Evolutionary conservation across 1,284 basidiomycete genomes (phyloP), one percentile per base, ranked within the genome.

Genomic region (Irpex sp.): DNA sequence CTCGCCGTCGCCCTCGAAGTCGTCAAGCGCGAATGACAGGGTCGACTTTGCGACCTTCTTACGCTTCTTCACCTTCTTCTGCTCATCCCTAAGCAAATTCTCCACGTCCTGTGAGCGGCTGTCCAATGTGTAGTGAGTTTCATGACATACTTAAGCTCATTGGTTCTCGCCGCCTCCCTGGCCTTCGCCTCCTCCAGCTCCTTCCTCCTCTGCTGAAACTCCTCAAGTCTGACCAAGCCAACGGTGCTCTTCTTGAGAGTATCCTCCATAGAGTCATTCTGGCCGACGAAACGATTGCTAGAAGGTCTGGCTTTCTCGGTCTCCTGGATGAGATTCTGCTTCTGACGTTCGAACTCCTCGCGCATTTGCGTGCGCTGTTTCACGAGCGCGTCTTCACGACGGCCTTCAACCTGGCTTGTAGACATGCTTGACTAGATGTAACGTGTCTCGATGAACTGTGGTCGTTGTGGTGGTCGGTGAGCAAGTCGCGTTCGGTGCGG

Each of bases 181-280:
- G 93, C 88, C 74, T 96, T 96, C 56, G 91, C 89, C 75, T 99
- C 97, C 73, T 98, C 96, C 3, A 99, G 78, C 70, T 93, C 93
- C 69, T 94, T 93, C 63, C 94, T 82, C 69, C 85, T 88, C 75
- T 93, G 89, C 74, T 94, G 92, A 70, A 99, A 99, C 57, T 98
- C 97, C 71, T 97, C 92, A 6, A 98, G 83, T 64, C 85, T 87
- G 1, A 99, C 96, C 13, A 99, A 85, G 69, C 97, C 97, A 62
- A 99, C 88, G 0, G 97, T 99, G 58, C 85, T 91, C 71, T 95
- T 86, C 81, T 98, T 98, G 59, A 99, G 83, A 9, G 86, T 85
- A 64, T 99, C 97, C 74, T 98, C 97, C 81, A 98, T 89, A 4
- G 92, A 94, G 74, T 98, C 97, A 76, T 94, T 89, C 76, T 97